Evolutionary conservation across 495 filamentous ascomycete species (phyloP).

Genomic region (Aspergillus hancockii): DNA sequence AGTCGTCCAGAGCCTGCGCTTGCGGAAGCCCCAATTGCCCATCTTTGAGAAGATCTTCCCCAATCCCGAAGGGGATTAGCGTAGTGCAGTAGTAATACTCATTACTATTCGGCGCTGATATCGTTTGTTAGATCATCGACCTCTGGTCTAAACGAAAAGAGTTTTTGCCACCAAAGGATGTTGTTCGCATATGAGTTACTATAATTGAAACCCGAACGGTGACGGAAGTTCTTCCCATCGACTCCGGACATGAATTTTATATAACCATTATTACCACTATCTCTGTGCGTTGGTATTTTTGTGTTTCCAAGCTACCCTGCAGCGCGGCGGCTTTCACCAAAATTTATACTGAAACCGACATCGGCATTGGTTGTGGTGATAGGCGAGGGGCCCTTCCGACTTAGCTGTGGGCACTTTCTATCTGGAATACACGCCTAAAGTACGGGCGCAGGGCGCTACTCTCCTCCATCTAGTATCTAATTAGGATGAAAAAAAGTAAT

Average conservation of each 20-base stretch:
- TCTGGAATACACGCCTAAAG: not conserved
- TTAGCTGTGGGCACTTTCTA: not conserved
- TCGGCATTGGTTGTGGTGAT: not conserved
- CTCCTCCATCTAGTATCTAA: no score
- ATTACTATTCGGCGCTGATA: constrained; percentile 13
- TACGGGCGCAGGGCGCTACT: not conserved
- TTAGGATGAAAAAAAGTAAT: not conserved
- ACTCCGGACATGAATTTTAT: not conserved
- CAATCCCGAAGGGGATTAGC: constrained; percentile 7
- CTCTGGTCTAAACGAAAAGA: not conserved
- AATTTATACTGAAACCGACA: constrained; percentile 7
- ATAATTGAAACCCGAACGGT: no score
- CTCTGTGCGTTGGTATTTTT: not conserved
- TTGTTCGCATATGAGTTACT: no score
- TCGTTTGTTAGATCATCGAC: not conserved
- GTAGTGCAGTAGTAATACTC: constrained; percentile 16
- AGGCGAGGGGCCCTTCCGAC: not conserved
- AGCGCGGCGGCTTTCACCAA: not conserved
- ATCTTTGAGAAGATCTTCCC: constrained; percentile 17
- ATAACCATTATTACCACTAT: constrained; percentile 6
- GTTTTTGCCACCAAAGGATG: constrained; percentile 2
- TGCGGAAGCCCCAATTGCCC: constrained; percentile 19
- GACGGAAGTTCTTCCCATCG: no score
- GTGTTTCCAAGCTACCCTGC: not conserved
- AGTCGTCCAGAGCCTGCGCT: constrained; percentile 19